Evolutionary conservation across 176 grass and related monocot genomes (phyloP), one percentile per base, ranked within the genome.

Genomic region (Carex myosuroides): DNA sequence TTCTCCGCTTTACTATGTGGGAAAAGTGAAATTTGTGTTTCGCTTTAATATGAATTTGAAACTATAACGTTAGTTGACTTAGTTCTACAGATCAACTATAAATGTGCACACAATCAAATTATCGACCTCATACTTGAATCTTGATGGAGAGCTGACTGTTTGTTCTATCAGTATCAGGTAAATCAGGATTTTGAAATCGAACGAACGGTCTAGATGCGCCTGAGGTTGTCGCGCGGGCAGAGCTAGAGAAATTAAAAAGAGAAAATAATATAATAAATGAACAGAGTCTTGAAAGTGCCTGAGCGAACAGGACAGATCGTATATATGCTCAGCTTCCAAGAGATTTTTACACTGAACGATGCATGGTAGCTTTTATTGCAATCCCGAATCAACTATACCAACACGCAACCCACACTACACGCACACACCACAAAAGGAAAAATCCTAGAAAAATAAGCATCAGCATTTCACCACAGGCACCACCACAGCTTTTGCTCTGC

Each of bases 331-430:
- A 65, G 80, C 35, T 52, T 50, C 60, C 80, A 26, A 66, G 60
- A 82, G 33, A 82, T 82, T 46, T 82, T 67, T 63, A 22, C 72
- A 30, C 72, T 55, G 21, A 76, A 76, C 72, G 72, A 76, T 76
- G 48, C 72, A 54, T 8, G 70, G 22, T 11, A 76, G 22, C 44
- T 21, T 75, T 75, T 54, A 75, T 54, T 54, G 71, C 71, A 0
- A 12, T 3, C 3, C 71, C 21, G 20, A 14, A 53, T 75, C 44
- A 75, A 54, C 71, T 14, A 11, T 14, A 11, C 1, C 21, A 10
- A 75, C 71, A 75, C 71, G 44, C 71, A 75, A 75, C 70, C 70
- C 21, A 75, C 21, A 53, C n/a, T 24, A 52, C 48, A 75, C 71
- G 46, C 18, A 75, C 44, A 53, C 46, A 75, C 44, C 46, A 74